A percentile compares a stretch with the other conserved stretches of the same genome.
These are phyloP conservation scores for Eleusine indica DNA, from an alignment of 176 grass and related monocot genomes.

Conservation along the genomic window DNA sequence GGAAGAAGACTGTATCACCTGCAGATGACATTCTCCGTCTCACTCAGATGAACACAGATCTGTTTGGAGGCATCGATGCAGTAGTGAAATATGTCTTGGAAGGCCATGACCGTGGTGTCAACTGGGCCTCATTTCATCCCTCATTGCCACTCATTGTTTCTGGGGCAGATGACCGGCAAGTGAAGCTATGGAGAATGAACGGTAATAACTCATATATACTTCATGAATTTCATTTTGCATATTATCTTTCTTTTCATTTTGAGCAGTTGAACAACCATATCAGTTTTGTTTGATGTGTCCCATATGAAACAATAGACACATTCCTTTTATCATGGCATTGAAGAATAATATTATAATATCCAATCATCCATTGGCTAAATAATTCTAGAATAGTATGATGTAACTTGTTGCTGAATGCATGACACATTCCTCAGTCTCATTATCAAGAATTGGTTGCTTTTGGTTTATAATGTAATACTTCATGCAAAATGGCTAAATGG, in stretches of 20 bases:
- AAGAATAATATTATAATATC: not conserved
- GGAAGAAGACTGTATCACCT: conserved; percentile 79
- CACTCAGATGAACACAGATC: conserved; percentile 73
- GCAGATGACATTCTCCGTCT: conserved; percentile 54
- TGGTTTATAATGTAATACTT: not conserved
- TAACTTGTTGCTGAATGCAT: conserved; percentile 19
- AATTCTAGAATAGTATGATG: not conserved
- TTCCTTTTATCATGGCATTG: not conserved
- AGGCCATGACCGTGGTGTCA: conserved; percentile 88
- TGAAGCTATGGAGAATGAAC: conserved; percentile 92
- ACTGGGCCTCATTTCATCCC: conserved; percentile 90
- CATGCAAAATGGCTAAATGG: not conserved
- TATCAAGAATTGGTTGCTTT: not conserved
- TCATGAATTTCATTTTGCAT: not conserved
- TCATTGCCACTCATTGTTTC: conserved; percentile 72
- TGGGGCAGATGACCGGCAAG: conserved; percentile 80
- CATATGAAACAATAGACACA: not conserved
- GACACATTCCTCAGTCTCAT: not conserved
- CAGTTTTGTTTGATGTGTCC: not conserved
- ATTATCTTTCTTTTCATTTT: not conserved
- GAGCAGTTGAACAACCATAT: not conserved
- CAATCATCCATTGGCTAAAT: not conserved
- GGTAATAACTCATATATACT: conserved; percentile 42
- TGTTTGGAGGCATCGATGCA: conserved; percentile 75
- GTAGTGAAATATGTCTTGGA: conserved; percentile 86